Evolutionary conservation across 495 filamentous ascomycete genomes (phyloP), one percentile per base, ranked within the genome.

Genomic region (Geopyxis carbonaria): DNA sequence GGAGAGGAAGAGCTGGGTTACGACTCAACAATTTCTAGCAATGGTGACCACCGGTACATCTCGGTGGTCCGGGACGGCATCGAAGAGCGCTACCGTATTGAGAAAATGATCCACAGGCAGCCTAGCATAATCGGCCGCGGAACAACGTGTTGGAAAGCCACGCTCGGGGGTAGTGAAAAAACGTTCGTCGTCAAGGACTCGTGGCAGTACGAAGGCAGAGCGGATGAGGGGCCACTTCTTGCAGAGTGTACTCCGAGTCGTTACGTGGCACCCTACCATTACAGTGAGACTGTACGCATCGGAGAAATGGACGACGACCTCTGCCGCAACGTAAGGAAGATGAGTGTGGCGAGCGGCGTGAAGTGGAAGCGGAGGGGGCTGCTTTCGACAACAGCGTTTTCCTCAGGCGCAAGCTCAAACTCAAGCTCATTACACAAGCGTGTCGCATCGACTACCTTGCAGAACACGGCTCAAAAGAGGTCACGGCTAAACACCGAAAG

Each of bases 1-100:
- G 44, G 30, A 23, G 38, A 47, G 20, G 36, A 48, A 32, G 50
- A 50, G 33, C 21, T 53, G 5, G 46, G 51, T 13, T 32, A 50
- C 5, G 37, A 48, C 16, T 40, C 47, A 5, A 33, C 7, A 28
- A 13, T 7, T 5, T 7, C 6, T 6, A 15, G 5, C 7, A 33
- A 28, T 28, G 25, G 25, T 13, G 13, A 13, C 25, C 25, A 28
- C 7, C 25, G 25, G 7, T 28, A 28, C 13, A 13, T 28, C 7
- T 28, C 25, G 7, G 25, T 13, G 25, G 25, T 28, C 25, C 25
- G 25, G 25, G 25, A 28, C 13, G 25, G 13, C 25, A 28, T 13
- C 7, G 25, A 28, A 28, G 25, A 28, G 25, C 25, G 25, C 25
- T 28, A 7, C 25, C 25, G 7, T 13, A 28, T 28, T 13, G 25